phyloP scores from a whole-genome alignment of 208 protist species.

The Leishmania tropica region DNA sequence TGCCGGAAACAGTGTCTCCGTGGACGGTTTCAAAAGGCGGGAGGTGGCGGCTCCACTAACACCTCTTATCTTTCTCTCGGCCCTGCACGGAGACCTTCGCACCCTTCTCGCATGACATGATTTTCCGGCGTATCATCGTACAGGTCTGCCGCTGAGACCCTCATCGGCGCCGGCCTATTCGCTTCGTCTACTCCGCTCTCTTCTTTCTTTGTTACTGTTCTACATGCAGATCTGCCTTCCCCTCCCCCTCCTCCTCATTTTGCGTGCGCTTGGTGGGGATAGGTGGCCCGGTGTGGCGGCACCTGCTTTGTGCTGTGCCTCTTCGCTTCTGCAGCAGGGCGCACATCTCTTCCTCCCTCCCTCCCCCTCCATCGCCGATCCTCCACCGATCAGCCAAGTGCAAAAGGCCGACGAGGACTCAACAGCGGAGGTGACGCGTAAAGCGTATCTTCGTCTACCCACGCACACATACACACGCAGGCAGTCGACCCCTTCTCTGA shows the following conservation, averaged over 20 bases:
- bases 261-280: not conserved
- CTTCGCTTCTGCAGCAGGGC: not conserved
- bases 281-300: not conserved
- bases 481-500: not conserved
- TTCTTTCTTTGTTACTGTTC: not conserved
- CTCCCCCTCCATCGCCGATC: not conserved
- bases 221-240: not conserved
- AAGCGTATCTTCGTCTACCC: not conserved
- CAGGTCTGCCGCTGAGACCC: not conserved
- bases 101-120: not conserved
- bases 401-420: not conserved
- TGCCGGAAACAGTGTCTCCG: not conserved
- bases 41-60: not conserved
- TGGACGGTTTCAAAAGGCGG: not conserved
- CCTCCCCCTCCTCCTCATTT: not conserved
- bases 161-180: no score
- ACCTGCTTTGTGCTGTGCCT: not conserved
- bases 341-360: no score
- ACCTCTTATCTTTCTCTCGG: not conserved
- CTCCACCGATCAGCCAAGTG: not conserved
- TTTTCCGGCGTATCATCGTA: not conserved
- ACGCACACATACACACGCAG: not conserved
- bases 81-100: not conserved
- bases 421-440: not conserved
- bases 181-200: not conserved